Evolutionary conservation across 1,139 yeast genomes (phyloP), one percentile per base, ranked within the genome.

Genomic region (Arxiozyma bovina): DNA sequence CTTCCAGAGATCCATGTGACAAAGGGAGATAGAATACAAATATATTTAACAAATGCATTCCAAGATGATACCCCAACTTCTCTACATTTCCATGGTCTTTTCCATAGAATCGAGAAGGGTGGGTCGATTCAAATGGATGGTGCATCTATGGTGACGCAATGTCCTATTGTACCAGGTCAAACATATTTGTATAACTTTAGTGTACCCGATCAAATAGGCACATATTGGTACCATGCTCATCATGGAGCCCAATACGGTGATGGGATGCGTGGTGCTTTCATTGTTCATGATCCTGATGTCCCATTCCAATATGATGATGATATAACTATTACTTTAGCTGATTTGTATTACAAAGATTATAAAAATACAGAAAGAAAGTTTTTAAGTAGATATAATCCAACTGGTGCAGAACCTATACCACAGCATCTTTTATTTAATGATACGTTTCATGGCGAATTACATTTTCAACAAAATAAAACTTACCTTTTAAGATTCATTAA

Each of bases 181-280:
- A 77, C 87, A 1, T 79, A 78, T 64, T 66, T 81, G 42, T 86
- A 85, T 69, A 71, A 85, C 66, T 85, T 86, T 64, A 79, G 82
- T 3, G 83, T 84, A 41, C 75, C 73, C 38, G 77, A 79, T 54
- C 91, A 86, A 70, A 79, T 77, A 8, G 94, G 94, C 50, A 80
- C 89, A 15, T 86, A 75, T 69, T 86, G 93, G 94, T 85, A 85
- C 70, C 94, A 86, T 67, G 82, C 90, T n/a, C 94, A 86, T 66
- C 78, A 87, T 51, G 82, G 84, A 0, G 77, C 88, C 44, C 93
- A 86, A 69, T 84, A 83, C 61, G 83, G 87, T 60, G 94, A 86
- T 67, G 94, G 94, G 46, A 72, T 85, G 69, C 77, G 94, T 66
- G 90, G 84, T n/a, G 74, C 84, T 50, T 78, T 86, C 59, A 76